Conservation (phyloP, 768 basidiomycete genomes). For the Agrocybe praecox region DNA sequence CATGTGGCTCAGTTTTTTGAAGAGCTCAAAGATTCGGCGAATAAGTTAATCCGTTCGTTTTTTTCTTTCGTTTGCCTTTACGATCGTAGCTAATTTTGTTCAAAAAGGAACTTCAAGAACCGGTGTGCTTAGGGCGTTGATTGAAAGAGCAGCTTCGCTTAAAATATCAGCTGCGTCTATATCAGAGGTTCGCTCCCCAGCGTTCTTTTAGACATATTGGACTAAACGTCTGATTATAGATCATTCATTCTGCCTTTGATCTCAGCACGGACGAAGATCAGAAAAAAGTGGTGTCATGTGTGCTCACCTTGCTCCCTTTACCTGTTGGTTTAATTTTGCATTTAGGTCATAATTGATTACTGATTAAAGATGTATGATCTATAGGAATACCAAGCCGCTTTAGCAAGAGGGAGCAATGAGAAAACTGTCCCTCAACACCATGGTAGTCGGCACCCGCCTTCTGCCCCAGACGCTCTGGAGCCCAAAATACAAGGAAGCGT, state of each 20-base stretch:
- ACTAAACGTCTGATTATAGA: constrained; percentile 37
- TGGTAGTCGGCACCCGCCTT: constrained; percentile 7
- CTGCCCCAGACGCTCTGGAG: constrained; percentile 45
- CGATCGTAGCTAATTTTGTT: neutral
- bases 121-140: constrained; percentile 75
- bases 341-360: too few species aligned
- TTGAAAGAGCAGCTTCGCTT: constrained; percentile 66
- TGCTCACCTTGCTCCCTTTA: constrained; percentile 55
- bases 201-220: constrained; percentile 2
- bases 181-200: constrained; percentile 52
- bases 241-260: constrained; percentile 61
- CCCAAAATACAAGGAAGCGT: constrained; percentile 85
- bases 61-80: neutral
- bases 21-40: constrained; percentile 64
- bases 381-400: constrained; percentile 28
- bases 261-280: constrained; percentile 49
- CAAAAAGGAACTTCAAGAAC: constrained; percentile 66
- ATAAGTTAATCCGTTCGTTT: constrained; percentile 70
- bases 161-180: constrained; percentile 49
- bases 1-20: constrained; percentile 56
- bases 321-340: constrained; percentile 37
- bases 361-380: neutral
- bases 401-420: constrained; percentile 11
- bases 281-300: constrained; percentile 63
- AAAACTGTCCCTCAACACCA: constrained; percentile 17